These are phyloP conservation scores for Fragosphaeria purpurea DNA, from an alignment of 2,329 filamentous ascomycete genomes.

Conservation along the genomic window DNA sequence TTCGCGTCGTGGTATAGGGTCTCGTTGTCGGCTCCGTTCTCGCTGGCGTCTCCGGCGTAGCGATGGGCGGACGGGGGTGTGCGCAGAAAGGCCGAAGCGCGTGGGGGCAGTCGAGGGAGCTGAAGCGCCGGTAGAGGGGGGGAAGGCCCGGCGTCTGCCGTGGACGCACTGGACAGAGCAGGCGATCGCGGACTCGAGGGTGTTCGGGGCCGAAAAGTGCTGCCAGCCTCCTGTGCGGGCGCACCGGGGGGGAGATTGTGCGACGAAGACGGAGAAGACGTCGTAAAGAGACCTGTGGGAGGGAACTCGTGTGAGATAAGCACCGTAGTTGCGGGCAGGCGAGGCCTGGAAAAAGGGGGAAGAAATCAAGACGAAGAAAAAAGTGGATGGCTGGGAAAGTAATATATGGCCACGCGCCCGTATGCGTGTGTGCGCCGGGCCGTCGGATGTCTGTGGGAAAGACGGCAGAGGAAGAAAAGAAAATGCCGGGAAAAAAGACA, in stretches of 20 bases:
- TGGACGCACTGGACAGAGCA: conserved; percentile 52
- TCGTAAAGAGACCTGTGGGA: conserved; percentile 31
- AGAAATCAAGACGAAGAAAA: neutral
- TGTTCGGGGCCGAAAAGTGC: conserved; percentile 25
- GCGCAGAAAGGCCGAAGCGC: conserved; percentile 43
- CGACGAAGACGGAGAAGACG: conserved; percentile 43
- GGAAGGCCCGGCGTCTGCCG: conserved; percentile 48
- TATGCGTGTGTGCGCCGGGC: too few species aligned
- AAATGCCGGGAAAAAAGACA: neutral
- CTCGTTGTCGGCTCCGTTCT: conserved; percentile 9
- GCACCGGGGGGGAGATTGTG: conserved; percentile 48
- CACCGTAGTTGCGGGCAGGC: neutral
- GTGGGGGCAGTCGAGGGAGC: conserved; percentile 46
- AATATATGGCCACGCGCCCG: too few species aligned
- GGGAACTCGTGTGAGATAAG: conserved; percentile 3
- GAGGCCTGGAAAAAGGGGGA: too few species aligned
- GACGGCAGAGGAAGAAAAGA: too few species aligned
- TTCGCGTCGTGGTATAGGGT: too few species aligned
- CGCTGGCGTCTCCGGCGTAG: neutral
- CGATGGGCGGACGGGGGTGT: conserved; percentile 34
- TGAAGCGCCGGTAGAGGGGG: conserved; percentile 49
- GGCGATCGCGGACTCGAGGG: conserved; percentile 39
- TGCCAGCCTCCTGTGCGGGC: conserved; percentile 47
- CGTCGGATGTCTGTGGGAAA: too few species aligned
- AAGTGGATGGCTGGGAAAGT: too few species aligned